A percentile compares a stretch with the other conserved stretches of the same genome.
Evolutionary conservation across 2,329 filamentous ascomycete genomes (phyloP).

Genomic region (Pyrenophora graminea): DNA sequence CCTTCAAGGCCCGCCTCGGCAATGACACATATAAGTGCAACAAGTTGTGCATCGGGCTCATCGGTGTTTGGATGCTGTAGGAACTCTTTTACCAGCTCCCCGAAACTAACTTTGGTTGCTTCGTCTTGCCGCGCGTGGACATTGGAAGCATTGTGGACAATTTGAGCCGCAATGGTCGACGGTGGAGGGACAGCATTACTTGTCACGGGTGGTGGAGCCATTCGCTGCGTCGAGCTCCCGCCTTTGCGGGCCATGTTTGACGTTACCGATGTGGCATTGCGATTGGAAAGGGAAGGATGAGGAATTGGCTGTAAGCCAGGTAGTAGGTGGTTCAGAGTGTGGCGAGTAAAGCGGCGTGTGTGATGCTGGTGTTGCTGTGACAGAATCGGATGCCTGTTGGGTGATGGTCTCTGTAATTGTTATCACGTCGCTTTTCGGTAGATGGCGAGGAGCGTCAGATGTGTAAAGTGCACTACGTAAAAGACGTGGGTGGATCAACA

Average conservation of each 20-base stretch:
- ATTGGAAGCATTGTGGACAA: conserved; percentile 78
- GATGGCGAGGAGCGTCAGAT: background rate
- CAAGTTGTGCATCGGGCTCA: conserved; percentile 72
- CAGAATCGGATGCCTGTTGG: background rate
- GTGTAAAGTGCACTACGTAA: background rate
- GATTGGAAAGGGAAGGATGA: conserved; percentile 1
- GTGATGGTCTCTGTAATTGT: background rate
- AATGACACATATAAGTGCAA: conserved; percentile 84
- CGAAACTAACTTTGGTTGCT: conserved; percentile 73
- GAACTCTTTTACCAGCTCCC: conserved; percentile 71
- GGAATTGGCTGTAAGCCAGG: background rate
- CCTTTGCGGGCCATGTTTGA: conserved; percentile 49
- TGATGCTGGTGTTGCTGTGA: background rate
- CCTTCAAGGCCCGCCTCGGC: conserved; percentile 76
- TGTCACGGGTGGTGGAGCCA: conserved; percentile 22
- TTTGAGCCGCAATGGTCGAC: conserved; percentile 84
- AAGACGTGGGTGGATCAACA: conserved; percentile 7
- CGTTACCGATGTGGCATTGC: conserved; percentile 28
- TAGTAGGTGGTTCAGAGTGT: background rate
- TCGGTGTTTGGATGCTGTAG: conserved; percentile 54
- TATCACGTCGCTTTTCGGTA: background rate
- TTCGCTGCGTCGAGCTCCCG: conserved; percentile 39
- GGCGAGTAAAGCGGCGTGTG: conserved; percentile 4
- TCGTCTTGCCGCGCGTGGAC: conserved; percentile 64
- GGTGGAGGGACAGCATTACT: conserved; percentile 53